A percentile compares a stretch with the other conserved stretches of the same genome.
These are phyloP conservation scores for Kazachstania bromeliacearum DNA, from an alignment of 805 yeast genomes.

Conservation along the genomic window DNA sequence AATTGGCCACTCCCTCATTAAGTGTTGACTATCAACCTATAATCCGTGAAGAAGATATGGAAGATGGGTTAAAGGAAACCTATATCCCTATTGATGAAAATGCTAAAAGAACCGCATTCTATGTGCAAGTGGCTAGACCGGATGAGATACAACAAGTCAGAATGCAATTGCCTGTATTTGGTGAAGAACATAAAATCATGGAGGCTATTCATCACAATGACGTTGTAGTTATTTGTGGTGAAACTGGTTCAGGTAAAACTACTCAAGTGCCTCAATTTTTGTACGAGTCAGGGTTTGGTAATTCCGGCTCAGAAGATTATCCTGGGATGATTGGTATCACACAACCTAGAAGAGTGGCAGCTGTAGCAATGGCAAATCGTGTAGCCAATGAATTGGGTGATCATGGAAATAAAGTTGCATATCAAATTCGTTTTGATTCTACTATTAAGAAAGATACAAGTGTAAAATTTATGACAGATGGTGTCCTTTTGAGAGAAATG, in stretches of 20 bases:
- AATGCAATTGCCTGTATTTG: constrained; percentile 73
- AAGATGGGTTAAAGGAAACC: constrained; percentile 58
- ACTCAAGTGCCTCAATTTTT: constrained; percentile 96
- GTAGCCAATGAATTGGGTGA: constrained; percentile 69
- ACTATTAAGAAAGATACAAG: constrained; percentile 55
- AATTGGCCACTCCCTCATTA: constrained; percentile 42
- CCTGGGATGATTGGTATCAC: constrained; percentile 97
- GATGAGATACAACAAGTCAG: constrained; percentile 59
- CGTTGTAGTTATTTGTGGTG: constrained; percentile 88
- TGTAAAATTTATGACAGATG: constrained; percentile 87
- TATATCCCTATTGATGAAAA: constrained; percentile 48
- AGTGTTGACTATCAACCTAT: constrained; percentile 44
- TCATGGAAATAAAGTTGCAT: constrained; percentile 60
- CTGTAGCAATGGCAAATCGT: constrained; percentile 82
- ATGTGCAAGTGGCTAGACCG: constrained; percentile 57
- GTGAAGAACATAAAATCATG: constrained; percentile 88
- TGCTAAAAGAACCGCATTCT: constrained; percentile 48
- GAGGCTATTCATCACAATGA: constrained; percentile 92
- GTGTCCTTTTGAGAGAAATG: constrained; percentile 88
- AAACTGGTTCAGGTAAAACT: constrained; percentile 97
- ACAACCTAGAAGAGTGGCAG: constrained; percentile 92
- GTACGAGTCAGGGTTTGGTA: constrained; percentile 87
- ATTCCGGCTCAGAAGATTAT: constrained; percentile 40
- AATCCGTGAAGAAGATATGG: constrained; percentile 61
- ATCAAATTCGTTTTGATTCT: constrained; percentile 77